phyloP scores from a whole-genome alignment of 2,329 filamentous ascomycete species.

The Apiospora marii region DNA sequence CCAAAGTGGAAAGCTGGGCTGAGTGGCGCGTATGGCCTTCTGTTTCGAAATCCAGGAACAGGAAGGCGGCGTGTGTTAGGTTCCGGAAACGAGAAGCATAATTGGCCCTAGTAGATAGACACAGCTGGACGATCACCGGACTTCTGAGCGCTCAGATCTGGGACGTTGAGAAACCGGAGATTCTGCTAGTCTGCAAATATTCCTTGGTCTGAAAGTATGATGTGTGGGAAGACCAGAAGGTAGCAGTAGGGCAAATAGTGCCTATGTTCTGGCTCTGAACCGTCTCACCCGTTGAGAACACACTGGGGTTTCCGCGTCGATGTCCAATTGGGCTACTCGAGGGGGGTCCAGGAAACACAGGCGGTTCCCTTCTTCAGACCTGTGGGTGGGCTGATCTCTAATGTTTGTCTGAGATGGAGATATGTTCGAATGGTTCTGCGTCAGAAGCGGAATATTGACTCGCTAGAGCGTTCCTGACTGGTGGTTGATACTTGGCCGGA shows the following conservation, averaged over 20 bases:
- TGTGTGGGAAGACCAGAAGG: conserved; percentile 28
- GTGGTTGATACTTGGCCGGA: conserved; percentile 18
- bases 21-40: conserved; percentile 32
- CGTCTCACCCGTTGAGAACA: conserved; percentile 23
- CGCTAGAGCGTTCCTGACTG: conserved; percentile 14
- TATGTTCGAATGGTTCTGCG: conserved; percentile 19
- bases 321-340: conserved; percentile 21
- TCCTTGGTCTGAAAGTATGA: conserved; percentile 28
- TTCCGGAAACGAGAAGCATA: conserved; percentile 44
- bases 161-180: conserved; percentile 32
- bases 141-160: conserved; percentile 34
- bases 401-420: conserved; percentile 21
- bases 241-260: conserved; percentile 27
- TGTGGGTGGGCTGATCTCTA: conserved; percentile 19
- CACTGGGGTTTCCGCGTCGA: conserved; percentile 24
- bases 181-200: conserved; percentile 26
- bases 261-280: conserved; percentile 13
- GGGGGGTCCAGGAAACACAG: conserved; percentile 5
- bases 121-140: conserved; percentile 31
- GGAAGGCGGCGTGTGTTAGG: conserved; percentile 42
- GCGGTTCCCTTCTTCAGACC: conserved; percentile 10
- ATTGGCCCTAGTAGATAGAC: conserved; percentile 34
- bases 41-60: conserved; percentile 44
- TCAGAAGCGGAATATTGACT: conserved; percentile 24
- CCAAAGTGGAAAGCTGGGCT: conserved; percentile 34